These are phyloP conservation scores for Solanum boliviense DNA, from an alignment of 257 asterid species.

Conservation along the genomic window DNA sequence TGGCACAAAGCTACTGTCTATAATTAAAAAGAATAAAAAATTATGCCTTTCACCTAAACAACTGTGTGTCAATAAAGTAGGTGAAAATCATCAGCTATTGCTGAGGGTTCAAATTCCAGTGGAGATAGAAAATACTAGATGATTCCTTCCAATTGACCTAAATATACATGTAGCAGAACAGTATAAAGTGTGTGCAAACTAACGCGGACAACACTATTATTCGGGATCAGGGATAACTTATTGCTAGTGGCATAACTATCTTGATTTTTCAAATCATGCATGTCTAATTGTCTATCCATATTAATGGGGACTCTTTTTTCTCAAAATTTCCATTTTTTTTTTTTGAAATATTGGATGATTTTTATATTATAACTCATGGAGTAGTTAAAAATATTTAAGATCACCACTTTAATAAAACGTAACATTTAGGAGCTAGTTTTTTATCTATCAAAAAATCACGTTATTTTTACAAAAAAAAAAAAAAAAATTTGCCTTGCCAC, in stretches of 20 bases:
- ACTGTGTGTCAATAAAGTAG: background rate
- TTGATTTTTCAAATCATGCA: background rate
- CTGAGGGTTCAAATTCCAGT: background rate
- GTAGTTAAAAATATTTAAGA: background rate
- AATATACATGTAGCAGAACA: background rate
- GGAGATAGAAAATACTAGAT: background rate
- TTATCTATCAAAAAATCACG: background rate
- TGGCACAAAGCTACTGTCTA: slow-evolving; percentile 76
- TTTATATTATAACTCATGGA: background rate
- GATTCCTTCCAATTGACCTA: background rate
- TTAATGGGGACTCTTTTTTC: background rate
- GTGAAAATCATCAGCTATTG: background rate
- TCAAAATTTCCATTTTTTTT: background rate
- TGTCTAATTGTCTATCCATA: background rate
- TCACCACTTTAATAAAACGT: background rate
- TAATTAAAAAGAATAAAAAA: background rate
- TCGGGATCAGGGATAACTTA: background rate
- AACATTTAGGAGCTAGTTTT: background rate
- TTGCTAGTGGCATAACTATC: background rate
- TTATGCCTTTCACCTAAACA: background rate
- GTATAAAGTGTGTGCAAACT: background rate
- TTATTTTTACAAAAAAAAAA: background rate
- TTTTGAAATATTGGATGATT: background rate
- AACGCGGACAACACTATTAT: background rate
- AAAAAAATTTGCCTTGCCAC: background rate